phyloP scores from a whole-genome alignment of 495 filamentous ascomycete genomes.

The Letharia lupina region DNA sequence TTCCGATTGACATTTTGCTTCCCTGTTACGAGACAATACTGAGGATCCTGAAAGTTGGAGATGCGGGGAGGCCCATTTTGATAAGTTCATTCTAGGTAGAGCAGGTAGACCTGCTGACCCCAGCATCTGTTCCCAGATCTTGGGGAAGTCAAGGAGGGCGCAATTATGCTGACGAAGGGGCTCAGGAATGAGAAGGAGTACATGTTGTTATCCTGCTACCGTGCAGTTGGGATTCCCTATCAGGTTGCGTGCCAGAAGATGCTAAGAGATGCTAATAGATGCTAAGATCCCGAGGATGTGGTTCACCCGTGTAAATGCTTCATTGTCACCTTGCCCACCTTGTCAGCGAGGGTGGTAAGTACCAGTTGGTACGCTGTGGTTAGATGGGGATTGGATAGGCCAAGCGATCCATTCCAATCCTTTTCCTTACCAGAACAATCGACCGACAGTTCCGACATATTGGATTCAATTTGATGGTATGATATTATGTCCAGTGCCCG shows the following conservation, averaged over 20 bases:
- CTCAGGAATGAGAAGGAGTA: background rate
- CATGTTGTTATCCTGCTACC: background rate
- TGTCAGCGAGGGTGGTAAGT: too few species aligned
- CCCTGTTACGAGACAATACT: background rate
- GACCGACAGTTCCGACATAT: background rate
- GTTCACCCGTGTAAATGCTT: background rate
- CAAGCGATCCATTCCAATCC: background rate
- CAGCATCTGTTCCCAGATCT: background rate
- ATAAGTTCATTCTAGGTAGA: background rate
- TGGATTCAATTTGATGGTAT: background rate
- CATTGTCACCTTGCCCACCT: too few species aligned
- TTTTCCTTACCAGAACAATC: background rate
- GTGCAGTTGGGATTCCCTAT: background rate
- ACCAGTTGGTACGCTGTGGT: too few species aligned
- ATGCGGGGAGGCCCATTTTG: background rate
- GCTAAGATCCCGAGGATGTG: background rate
- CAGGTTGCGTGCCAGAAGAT: background rate
- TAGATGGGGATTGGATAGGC: background rate
- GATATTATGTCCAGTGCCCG: background rate
- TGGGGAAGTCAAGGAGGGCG: background rate
- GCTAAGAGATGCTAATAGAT: background rate
- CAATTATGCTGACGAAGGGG: background rate
- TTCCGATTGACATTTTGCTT: conserved; percentile 21
- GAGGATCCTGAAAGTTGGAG: background rate
- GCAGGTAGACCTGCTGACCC: background rate